Evolutionary conservation across 2,329 filamentous ascomycete genomes (phyloP).

Genomic region (Cladosporium cucumerinum): DNA sequence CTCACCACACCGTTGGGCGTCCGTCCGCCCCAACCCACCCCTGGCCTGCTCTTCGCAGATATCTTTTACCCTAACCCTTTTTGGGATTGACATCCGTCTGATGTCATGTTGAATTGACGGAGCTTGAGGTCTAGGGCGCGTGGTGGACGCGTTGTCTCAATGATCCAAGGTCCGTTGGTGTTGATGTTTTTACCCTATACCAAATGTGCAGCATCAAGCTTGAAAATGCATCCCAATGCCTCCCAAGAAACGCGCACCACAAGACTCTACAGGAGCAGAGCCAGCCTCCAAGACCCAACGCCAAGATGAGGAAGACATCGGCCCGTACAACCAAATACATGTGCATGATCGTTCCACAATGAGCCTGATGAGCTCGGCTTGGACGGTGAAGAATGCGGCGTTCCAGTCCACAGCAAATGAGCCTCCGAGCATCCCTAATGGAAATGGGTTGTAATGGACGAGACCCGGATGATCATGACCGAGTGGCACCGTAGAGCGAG

Average conservation of each 20-base stretch:
- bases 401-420: constrained; percentile 1
- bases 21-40: background rate
- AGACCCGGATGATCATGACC: background rate
- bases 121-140: background rate
- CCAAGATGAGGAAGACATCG: background rate
- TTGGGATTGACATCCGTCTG: background rate
- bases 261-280: background rate
- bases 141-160: background rate
- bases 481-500: constrained; percentile 10
- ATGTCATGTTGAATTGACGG: background rate
- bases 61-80: background rate
- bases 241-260: background rate
- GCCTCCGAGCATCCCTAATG: constrained; percentile 18
- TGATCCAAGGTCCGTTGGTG: background rate
- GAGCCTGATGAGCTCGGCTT: background rate
- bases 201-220: background rate
- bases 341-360: background rate
- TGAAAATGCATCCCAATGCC: background rate
- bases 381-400: background rate
- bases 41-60: background rate
- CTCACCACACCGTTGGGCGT: background rate
- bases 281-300: background rate
- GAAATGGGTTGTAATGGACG: constrained; percentile 17
- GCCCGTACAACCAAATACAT: background rate
- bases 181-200: background rate